Base-by-base conservation (phyloP, 1,284 basidiomycete species). In the Cryptococcus sp. region DNA sequence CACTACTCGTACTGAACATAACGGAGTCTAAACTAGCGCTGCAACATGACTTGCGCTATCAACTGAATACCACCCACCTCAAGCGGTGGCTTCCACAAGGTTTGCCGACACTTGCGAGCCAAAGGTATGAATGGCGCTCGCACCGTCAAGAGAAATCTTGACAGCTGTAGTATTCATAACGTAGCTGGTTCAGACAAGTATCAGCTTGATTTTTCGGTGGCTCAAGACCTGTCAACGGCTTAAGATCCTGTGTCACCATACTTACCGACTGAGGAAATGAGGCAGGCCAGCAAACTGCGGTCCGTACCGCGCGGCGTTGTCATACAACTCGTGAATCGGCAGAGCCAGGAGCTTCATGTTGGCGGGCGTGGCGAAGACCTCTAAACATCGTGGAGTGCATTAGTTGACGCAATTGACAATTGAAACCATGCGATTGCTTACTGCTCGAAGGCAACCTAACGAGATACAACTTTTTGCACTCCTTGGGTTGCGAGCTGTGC, bases 271-370 rank as follows among this genome's bases (percentile, higher is more conserved):
- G 42, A 99, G 82, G 66, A 96, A 79, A 76, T 97, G 93, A 10
- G 95, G 95, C 63, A 98, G 90, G 2, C 94, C 93, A 31, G 91
- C 91, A 15, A 98, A 84, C 71, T 96, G 93, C 0, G 94, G 94
- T 0, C 93, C 92, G 75, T 94, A 93, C 82, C 93, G 84, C 8
- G 93, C 91, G 10, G 93, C 91, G 68, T 98, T 98, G 78, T 98
- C 95, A 74, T 98, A 99, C 16, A 98, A 83, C 80, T 99, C 95
- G 72, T 95, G 97, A 35, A 99, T 82, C 0, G 95, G 95, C 50
- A 96, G 93, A 1, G 91, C 92, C 38, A 97, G 87, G 2, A 98
- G 85, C 78, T 98, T 98, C 94, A 98, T 97, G 80, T 99, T 99
- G 80, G 92, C 92, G 0, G 95, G 95, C 1, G 98, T 93, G 1